Conservation (phyloP, 305 asterid genomes). For the Fraxinus paxiana region DNA sequence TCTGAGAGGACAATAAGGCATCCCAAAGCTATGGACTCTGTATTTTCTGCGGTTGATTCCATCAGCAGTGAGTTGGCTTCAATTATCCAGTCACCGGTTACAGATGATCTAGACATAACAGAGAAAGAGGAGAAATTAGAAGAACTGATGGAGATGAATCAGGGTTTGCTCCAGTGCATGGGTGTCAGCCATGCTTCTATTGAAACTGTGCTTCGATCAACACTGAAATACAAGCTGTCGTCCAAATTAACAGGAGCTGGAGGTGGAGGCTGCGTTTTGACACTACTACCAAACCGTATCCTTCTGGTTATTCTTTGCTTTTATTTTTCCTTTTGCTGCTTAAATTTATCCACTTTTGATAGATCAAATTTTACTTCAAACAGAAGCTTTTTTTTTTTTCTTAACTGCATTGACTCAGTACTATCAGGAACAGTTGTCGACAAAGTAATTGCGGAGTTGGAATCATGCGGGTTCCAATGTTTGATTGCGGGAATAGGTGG, state of each 20-base stretch:
- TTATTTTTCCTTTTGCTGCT: background rate
- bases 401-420: conserved; percentile 50
- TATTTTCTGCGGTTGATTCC: conserved; percentile 79
- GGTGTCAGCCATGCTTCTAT: conserved; percentile 92
- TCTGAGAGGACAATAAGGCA: conserved; percentile 74
- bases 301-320: conserved; percentile 24
- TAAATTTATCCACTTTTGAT: background rate
- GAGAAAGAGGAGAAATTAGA: conserved; percentile 85
- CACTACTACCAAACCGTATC: conserved; percentile 85
- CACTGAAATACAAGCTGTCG: conserved; percentile 68
- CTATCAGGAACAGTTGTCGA: conserved; percentile 77
- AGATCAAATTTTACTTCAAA: conserved; percentile 10
- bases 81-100: conserved; percentile 72
- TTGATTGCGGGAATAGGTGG: conserved; percentile 88
- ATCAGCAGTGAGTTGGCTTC: conserved; percentile 78
- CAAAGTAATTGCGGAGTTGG: conserved; percentile 63
- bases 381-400: conserved; percentile 22
- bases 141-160: conserved; percentile 93
- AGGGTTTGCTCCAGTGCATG: conserved; percentile 91
- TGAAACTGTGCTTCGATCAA: conserved; percentile 74
- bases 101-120: conserved; percentile 80
- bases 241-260: conserved; percentile 98
- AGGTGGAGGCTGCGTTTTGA: conserved; percentile 97
- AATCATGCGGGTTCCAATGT: conserved; percentile 74
- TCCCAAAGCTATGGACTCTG: conserved; percentile 70